Conservation (phyloP, 1,284 basidiomycete genomes). For the Leccinum huronense region DNA sequence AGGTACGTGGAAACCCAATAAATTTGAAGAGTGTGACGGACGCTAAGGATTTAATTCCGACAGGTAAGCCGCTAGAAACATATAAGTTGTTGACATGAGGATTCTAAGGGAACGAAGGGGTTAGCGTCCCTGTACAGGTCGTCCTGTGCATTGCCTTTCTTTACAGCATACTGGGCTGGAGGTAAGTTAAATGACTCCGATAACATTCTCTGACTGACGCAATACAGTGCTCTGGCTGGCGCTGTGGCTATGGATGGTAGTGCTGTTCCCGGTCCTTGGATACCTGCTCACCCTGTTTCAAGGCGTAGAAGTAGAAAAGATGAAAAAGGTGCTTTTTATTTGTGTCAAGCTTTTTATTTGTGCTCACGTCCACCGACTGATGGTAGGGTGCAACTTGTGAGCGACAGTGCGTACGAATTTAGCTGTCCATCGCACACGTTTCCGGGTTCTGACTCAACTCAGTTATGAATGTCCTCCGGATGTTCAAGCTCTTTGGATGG, state of each 20-base stretch:
- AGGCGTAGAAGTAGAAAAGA: constrained; percentile 18
- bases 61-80: constrained; percentile 10
- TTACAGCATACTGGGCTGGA: constrained; percentile 46
- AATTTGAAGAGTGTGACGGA: constrained; percentile 45
- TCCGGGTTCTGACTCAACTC: constrained; percentile 29
- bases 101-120: constrained; percentile 15
- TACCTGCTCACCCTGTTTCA: constrained; percentile 17
- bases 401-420: constrained; percentile 17
- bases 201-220: not conserved
- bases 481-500: constrained; percentile 74
- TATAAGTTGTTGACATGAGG: not conserved
- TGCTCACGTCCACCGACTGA: constrained; percentile 17
- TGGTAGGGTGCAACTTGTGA: constrained; percentile 24
- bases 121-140: constrained; percentile 48
- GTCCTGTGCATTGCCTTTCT: constrained; percentile 46
- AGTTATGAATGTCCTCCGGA: constrained; percentile 44
- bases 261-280: constrained; percentile 19
- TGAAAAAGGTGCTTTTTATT: constrained; percentile 16
- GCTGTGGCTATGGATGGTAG: constrained; percentile 8
- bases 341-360: not conserved
- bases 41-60: too few species aligned
- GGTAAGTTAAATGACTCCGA: constrained; percentile 12
- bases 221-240: constrained; percentile 19
- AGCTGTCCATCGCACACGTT: not conserved
- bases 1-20: constrained; percentile 26